Base-by-base conservation (phyloP, 116 monocot species). In the Trichopus zeylanicus region DNA sequence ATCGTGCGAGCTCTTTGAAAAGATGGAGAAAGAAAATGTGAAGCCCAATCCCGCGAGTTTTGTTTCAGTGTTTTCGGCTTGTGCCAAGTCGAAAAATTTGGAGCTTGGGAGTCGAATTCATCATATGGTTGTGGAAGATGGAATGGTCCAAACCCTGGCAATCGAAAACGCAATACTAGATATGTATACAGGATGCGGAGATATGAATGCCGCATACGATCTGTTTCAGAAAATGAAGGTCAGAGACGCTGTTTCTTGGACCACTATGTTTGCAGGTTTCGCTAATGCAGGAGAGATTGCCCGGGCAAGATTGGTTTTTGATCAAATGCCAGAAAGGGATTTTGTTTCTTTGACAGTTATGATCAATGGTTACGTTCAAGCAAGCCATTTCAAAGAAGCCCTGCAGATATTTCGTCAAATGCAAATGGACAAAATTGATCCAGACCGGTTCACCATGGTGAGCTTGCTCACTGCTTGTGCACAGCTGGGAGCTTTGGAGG, bases 391-490 rank as follows among this genome's bases (percentile, higher is more conserved):
- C 48, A 81, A 65, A 29, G 83, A 86, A 34, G 85, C 74, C 1
- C 27, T 90, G 49, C 79, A 76, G 28, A 51, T 77, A 26, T 90
- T 90, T 57, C 70, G 67, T 0, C 54, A 37, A 21, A 62, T 86
- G 77, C 76, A 78, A 26, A 34, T 1, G 3, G 56, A 29, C 7
- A 57, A 62, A 0, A 46, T 64, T 18, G 18, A 27, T 31, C 78
- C 78, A 0, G 85, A 84, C 53, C 74, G 70, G 22, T 75, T 85
- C 64, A 78, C 85, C 27, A 57, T 91, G 46, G 85, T 79, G 16
- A 78, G 73, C 38, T 42, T 88, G 42, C 75, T 91, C 59, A 82
- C 81, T 0, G 91, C 98, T 0, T 82, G 88, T 55, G 77, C 85
- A 9, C 80, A 84, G 48, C 51, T 91, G 10, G 88, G 98, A 22